Evolutionary conservation across 164 flowering plant species (phyloP), one percentile per base, ranked within the genome.

Genomic region (Kingdonia uniflora): DNA sequence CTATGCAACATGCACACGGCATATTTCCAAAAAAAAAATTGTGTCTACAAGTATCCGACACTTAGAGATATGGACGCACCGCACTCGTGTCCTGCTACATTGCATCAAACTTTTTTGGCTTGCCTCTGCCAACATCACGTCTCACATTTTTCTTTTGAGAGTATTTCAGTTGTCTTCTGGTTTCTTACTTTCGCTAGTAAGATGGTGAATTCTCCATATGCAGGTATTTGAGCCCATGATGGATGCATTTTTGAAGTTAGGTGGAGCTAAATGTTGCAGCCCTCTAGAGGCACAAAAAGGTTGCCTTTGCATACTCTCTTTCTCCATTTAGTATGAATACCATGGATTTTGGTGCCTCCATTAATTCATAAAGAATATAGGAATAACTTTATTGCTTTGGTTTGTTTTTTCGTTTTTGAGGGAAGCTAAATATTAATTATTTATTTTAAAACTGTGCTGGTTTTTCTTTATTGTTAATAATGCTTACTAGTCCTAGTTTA

Each of bases 241-340:
- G 60, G 74, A 73, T 54, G 71, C 57, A 19, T 79, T 91, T 70
- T 46, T 68, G 57, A 78, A 79, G 71, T 64, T 77, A n/a, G 97
- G 97, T 43, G 97, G 97, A 48, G 54, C 16, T 54, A 65, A 52
- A 64, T 76, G 84, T 62, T 58, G 66, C 23, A 72, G 66, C 46
- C 74, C 74, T 43, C 12, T 43, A 37, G 92, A 83, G 60, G 80
- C 77, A 43, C 76, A 66, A 35, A 70, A 56, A 77, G 97, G 96
- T 87, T 58, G 58, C 19, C 19, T 19, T 16, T 45, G 19, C 20
- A 8, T 19, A 13, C 20, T 25, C 15, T 3, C 35, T 29, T 29
- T 29, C 35, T 29, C 35, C 35, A 29, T 29, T 4, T 29, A 29
- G 8, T 29, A 29, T 29, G 35, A 29, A 29, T 29, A 8, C 8